These are phyloP conservation scores for Aspergillus sp. DNA, from an alignment of 2,329 filamentous ascomycete genomes.

Conservation along the genomic window DNA sequence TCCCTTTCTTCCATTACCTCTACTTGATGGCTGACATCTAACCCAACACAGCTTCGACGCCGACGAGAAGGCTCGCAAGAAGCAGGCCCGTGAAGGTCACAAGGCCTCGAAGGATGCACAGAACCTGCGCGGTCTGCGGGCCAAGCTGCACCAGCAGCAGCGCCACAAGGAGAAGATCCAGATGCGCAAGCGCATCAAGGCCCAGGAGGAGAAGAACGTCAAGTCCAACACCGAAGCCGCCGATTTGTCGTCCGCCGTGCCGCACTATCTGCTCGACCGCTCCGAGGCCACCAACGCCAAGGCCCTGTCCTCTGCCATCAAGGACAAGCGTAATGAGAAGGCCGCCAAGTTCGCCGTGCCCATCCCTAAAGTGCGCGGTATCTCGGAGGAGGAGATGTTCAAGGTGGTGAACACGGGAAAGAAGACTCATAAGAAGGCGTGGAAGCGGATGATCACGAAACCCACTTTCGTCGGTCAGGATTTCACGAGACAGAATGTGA, in stretches of 20 bases:
- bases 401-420: conserved; percentile 94
- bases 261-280: conserved; percentile 92
- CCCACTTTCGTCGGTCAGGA: conserved; percentile 88
- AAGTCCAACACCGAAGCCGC: conserved; percentile 72
- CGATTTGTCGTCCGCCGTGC: conserved; percentile 77
- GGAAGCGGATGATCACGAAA: conserved; percentile 68
- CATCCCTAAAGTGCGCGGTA: conserved; percentile 88
- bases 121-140: conserved; percentile 85
- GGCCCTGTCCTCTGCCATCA: conserved; percentile 80
- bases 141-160: conserved; percentile 92
- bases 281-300: conserved; percentile 66
- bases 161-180: conserved; percentile 97
- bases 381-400: conserved; percentile 97
- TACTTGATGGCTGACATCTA: conserved; percentile 20
- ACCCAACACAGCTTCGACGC: conserved; percentile 63
- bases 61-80: conserved; percentile 87
- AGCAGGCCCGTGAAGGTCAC: conserved; percentile 82
- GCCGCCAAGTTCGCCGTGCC: conserved; percentile 91
- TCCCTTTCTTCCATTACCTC: not conserved
- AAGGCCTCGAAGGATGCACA: conserved; percentile 86
- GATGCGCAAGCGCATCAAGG: conserved; percentile 92
- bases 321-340: conserved; percentile 93
- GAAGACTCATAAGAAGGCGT: conserved; percentile 83
- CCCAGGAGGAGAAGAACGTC: conserved; percentile 93
- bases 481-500: conserved; percentile 86